Evolutionary conservation across 169 alveolate genomes (phyloP), one percentile per base, ranked within the genome.

Genomic region (Babesia bigemina): DNA sequence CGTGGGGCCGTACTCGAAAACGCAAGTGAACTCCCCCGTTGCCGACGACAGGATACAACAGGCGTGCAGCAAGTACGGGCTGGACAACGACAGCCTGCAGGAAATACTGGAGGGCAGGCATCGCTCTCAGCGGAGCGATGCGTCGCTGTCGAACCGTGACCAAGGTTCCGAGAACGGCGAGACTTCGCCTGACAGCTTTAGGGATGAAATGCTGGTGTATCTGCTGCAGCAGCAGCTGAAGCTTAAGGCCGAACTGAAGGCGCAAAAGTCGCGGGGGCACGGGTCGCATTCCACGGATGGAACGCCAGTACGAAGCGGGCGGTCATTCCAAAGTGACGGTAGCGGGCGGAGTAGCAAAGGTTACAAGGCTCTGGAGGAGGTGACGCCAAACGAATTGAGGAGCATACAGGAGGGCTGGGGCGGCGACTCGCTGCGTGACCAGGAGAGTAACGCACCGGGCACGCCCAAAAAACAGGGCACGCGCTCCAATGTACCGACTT

Each of bases 131-230:
- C 2, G 7, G 33, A 52, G 48, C n/a, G 33, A 11, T 8, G 26
- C 2, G 47, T 13, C 44, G 44, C 28, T 7, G 8, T 9, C 13
- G 47, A 16, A n/a, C 2, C 11, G 29, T 17, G 19, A 45, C 29
- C n/a, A 47, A 19, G 22, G 55, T 8, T 67, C 58, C 1, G 57
- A 44, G 16, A 13, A 26, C 26, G 36, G 65, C 42, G 76, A 67
- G 4, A 28, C 59, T 2, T 53, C 76, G 0, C 53, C 50, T 17
- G 76, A 67, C 26, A n/a, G 52, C 17, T 55, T 67, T 65, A 63
- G 76, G 26, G 76, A 67, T 42, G 76, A 67, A n/a, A 53, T 67
- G 65, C 58, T 67, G 63, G 39, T 67, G 7, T 67, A 67, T 22
- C 65, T 67, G 56, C 76, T 67, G 26, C 26, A 67, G 17, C 55